Base-by-base conservation (phyloP, 371 early-diverging fungal species). In the Rhizomucor pusillus region DNA sequence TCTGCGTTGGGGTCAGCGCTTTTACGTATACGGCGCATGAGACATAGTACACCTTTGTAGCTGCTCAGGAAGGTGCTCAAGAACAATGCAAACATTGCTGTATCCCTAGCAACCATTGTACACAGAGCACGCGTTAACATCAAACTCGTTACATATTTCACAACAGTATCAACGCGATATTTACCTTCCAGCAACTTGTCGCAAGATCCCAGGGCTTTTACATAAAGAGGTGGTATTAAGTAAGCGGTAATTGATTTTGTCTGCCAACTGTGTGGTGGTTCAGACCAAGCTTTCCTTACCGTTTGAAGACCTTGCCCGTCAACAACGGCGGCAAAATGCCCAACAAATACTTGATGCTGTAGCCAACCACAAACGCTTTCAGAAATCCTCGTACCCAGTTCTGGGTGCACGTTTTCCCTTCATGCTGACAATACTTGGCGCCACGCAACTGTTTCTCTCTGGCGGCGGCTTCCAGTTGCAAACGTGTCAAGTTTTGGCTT, bases 1-100 rank as follows among this genome's bases (percentile, higher is more conserved):
- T 90, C 89, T 24, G 80, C 77, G 23, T 48, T 45, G 22, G 44
- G 47, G 24, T 81, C 80, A 2, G 54, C 56, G 12, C 59, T 68
- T 20, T 71, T 66, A 43, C 82, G 70, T 24, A 77, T 47, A 49
- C 78, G 66, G 33, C 93, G 85, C 69, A 91, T 63, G 3, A 68
- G 54, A 70, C 92, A 94, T 35, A 92, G 71, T 12, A 85, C 74
- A 5, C 77, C 88, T 68, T 91, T 91, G 79, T 94, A 94, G 7
- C 83, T 66, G 29, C 88, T 85, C 25, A 90, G 80, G 56, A 90
- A 88, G 1, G 82, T 78, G 23, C 92, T 86, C 51, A 94, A 65
- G 65, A 93, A 94, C 48, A 90, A 69, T 13, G 93, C 90, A 76
- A 94, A 93, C 39, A 79, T 72, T 0, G 79, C 60, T 1, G 92